These are phyloP conservation scores for Sclerotinia borealis DNA, from an alignment of 2,329 filamentous ascomycete species.

Conservation along the genomic window DNA sequence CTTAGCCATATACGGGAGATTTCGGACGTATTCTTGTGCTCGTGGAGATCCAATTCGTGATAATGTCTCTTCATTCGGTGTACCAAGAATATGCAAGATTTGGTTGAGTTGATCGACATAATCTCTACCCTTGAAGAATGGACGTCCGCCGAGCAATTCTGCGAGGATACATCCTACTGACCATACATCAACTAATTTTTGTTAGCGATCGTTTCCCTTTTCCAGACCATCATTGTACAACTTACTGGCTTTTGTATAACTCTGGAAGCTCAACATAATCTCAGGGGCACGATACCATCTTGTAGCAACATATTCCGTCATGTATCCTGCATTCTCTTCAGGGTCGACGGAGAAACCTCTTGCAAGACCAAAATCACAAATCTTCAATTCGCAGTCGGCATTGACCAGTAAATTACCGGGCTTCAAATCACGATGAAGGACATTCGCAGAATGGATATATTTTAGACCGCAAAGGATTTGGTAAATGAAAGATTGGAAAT, in stretches of 20 bases:
- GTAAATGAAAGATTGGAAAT: conserved; percentile 99
- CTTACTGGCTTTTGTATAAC: conserved; percentile 99
- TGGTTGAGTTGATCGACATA: conserved; percentile 99
- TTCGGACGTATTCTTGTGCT: conserved; percentile 96
- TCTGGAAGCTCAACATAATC: conserved; percentile 99
- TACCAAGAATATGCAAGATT: conserved; percentile 95
- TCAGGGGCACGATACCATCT: conserved; percentile 98
- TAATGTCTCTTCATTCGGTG: conserved; percentile 90
- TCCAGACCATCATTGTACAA: conserved; percentile 34
- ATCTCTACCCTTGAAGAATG: conserved; percentile 98
- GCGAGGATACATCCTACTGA: conserved; percentile 97
- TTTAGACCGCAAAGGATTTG: conserved; percentile 98
- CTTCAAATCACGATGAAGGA: conserved; percentile 93
- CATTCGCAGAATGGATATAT: conserved; percentile 98
- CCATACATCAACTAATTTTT: conserved; percentile 85
- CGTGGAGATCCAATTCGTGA: conserved; percentile 89
- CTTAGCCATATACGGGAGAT: conserved; percentile 92
- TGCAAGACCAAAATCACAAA: conserved; percentile 95
- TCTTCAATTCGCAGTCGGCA: conserved; percentile 98
- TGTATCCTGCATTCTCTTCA: conserved; percentile 97
- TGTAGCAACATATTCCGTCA: conserved; percentile 99
- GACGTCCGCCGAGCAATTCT: conserved; percentile 88
- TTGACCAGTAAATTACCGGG: conserved; percentile 96
- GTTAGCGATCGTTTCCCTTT: conserved; percentile 13
- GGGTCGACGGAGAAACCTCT: conserved; percentile 96